Evolutionary conservation across 345 rosid species (phyloP).

Genomic region (Eucalyptus curtisii): DNA sequence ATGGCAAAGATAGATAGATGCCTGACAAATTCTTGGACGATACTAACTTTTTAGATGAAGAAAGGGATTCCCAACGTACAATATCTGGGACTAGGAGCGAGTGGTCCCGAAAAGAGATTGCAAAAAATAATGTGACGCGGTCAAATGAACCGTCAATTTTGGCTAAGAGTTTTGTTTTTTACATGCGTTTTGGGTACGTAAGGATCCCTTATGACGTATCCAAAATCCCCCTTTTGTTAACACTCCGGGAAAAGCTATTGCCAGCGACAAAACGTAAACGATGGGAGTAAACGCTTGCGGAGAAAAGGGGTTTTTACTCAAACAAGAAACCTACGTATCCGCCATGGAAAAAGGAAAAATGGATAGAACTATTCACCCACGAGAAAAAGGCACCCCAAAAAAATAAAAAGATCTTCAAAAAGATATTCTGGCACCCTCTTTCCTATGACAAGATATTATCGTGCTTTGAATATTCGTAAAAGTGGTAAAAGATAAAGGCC

Average conservation of each 20-base stretch:
- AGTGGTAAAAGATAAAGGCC: background rate
- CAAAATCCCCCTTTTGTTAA: background rate
- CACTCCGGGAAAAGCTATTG: background rate
- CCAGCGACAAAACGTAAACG: background rate
- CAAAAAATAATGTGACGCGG: background rate
- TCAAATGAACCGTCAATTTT: background rate
- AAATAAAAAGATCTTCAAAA: background rate
- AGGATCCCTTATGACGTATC: background rate
- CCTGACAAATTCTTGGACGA: background rate
- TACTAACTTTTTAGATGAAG: background rate
- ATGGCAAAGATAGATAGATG: background rate
- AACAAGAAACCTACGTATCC: background rate
- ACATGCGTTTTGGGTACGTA: background rate
- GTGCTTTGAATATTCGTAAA: background rate
- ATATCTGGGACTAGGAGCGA: background rate
- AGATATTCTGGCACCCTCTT: background rate
- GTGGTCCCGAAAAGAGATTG: background rate
- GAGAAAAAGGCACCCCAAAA: background rate
- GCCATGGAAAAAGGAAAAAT: background rate
- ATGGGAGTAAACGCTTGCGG: background rate
- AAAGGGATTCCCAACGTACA: background rate
- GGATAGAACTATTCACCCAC: background rate
- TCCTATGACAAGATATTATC: background rate
- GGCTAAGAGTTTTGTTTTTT: background rate
- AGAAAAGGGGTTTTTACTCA: background rate